Base-by-base conservation (phyloP, 2,329 filamentous ascomycete species). In the Mycosphaerelloides madeirae region DNA sequence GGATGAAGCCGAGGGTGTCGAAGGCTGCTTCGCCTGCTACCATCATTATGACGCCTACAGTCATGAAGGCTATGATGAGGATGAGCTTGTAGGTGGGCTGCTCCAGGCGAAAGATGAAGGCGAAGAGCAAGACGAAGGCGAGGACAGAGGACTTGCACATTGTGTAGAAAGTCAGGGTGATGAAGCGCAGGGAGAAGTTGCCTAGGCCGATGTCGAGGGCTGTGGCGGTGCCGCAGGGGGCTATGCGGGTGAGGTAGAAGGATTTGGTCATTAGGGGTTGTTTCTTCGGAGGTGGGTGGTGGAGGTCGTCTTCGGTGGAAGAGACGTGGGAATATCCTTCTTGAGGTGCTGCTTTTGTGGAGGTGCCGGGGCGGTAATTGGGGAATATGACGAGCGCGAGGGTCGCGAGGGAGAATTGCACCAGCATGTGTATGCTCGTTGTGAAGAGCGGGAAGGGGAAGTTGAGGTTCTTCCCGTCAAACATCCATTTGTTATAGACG, bases 401-500 rank as follows among this genome's bases (percentile, higher is more conserved):
- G 14, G 78, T 81, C 7, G 93, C 78, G 32, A 97, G 79, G 13
- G 75, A 68, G 68, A 97, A 97, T 65, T 98, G 93, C 38, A 98
- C 89, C 16, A 90, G 72, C 90, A 97, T 97, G 71, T 98, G 93
- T 65, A 93, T 75, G 53, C 87, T 87, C 3, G 93, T 98, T 9
- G 90, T 95, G 68, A 97, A 97, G 38, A 98, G 78, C 31, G 93
- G 93, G 61, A 93, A 97, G 40, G 87, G 83, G 65, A 98, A 98
- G 68, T 96, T 84, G 56, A 94, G 79, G 55, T 85, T 81, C 55
- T 84, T 78, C 50, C 84, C 78, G 60, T 87, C 86, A 70, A 98
- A 97, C 91, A 98, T 97, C 93, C 93, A 97, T 72, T 96, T 97
- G 77, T 98, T 98, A 75, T 97, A 98, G 84, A 96, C 77, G 50